Base-by-base conservation (phyloP, 2,329 filamentous ascomycete species). In the Penicillium sp. region DNA sequence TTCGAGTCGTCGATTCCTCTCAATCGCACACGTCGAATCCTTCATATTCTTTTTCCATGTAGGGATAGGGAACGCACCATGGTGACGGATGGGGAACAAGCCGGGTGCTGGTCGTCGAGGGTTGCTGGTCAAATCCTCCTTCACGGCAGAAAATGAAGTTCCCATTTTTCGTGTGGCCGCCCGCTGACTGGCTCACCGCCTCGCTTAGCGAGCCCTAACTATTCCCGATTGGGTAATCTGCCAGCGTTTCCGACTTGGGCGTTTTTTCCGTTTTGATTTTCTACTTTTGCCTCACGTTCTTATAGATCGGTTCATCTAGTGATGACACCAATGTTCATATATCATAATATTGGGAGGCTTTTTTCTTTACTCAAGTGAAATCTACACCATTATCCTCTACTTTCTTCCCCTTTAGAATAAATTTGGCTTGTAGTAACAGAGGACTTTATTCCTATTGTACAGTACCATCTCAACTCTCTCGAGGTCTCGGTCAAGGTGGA, bases 21-120 rank as follows among this genome's bases (percentile, higher is more conserved):
- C 38, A 58, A 51, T 48, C 39, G 43, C 39, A 57, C 66, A 45
- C 39, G 51, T 50, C 51, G 51, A 54, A 50, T 54, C 34, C 40
- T 54, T 45, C 40, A 54, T 50, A 41, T 46, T 36, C 49, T n/a
- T 50, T 32, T 54, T 50, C 34, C 57, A 59, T 51, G 39, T 42
- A 61, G 55, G 54, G 54, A 56, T 48, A 52, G 58, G 58, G 50
- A 63, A 72, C 75, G 67, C 71, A 78, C 75, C 75, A 77, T 77
- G 76, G 72, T 81, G 78, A 78, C 76, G 74, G 77, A 75, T 77
- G 77, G 77, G 74, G 77, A 79, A 78, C 78, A 80, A 77, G 75
- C 69, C 72, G 67, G 68, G 69, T 67, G 69, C 65, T 73, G 67
- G 71, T 73, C 69, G 71, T 73, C 69, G 71, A 72, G 72, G 69